phyloP scores from a whole-genome alignment of 257 asterid species.

The Jaltomata sinuosa region DNA sequence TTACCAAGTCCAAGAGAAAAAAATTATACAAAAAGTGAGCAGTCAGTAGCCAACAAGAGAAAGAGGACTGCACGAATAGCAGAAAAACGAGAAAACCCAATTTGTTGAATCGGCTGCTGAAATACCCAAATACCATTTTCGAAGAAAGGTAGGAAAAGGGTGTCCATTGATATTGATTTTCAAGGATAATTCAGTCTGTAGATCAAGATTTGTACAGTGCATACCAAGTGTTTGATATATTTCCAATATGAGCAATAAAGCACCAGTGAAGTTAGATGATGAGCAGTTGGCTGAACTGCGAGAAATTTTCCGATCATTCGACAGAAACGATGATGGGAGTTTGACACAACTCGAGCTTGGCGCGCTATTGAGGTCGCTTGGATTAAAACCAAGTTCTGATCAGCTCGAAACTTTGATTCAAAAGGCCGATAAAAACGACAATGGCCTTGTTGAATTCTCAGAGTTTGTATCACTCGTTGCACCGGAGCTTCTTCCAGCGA shows the following conservation, averaged over 20 bases:
- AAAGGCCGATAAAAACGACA: conserved; percentile 69
- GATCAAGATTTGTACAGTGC: neutral
- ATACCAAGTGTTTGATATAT: neutral
- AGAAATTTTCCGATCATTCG: conserved; percentile 85
- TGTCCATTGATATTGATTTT: neutral
- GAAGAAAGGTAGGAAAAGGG: neutral
- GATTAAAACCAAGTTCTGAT: conserved; percentile 75
- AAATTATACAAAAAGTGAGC: neutral
- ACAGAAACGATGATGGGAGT: conserved; percentile 86
- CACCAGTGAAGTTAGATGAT: conserved; percentile 52
- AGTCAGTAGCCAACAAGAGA: neutral
- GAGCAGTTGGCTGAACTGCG: conserved; percentile 81
- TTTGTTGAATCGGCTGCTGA: conserved; percentile 12
- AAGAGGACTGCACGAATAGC: neutral
- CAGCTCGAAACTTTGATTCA: conserved; percentile 77
- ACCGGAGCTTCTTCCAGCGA: conserved; percentile 78
- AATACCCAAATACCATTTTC: neutral
- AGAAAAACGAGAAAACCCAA: neutral
- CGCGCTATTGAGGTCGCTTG: conserved; percentile 69
- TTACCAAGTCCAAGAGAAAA: conserved; percentile 1
- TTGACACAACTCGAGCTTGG: conserved; percentile 87
- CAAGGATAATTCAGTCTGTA: neutral
- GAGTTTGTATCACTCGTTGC: conserved; percentile 90
- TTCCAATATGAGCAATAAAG: conserved; percentile 33
- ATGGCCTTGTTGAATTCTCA: conserved; percentile 81